phyloP scores from a whole-genome alignment of 1,139 yeast genomes.

The Blastobotrys apis region DNA sequence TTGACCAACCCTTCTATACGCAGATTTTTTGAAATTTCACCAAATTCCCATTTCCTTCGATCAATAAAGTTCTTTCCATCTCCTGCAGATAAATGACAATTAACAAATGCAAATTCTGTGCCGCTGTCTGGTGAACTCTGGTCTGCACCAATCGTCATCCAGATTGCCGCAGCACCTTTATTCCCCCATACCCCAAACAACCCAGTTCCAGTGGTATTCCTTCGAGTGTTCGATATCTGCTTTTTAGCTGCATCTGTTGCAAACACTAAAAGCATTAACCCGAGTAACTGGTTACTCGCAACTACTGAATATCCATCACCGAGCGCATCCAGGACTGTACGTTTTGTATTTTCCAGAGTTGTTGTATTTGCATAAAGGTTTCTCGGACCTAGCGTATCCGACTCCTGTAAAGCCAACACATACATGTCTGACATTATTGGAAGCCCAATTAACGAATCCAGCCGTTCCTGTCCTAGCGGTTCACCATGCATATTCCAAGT shows the following conservation, averaged over 20 bases:
- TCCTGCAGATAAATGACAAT: constrained; percentile 69
- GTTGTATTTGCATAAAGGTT: constrained; percentile 43
- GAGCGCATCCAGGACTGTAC: constrained; percentile 31
- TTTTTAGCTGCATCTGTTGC: constrained; percentile 32
- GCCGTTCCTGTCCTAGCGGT: constrained; percentile 27
- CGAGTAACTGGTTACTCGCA: constrained; percentile 45
- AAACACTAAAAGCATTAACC: constrained; percentile 44
- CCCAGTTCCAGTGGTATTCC: constrained; percentile 50
- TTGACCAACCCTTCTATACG: constrained; percentile 24
- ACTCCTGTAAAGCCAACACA: constrained; percentile 48
- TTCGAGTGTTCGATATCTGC: constrained; percentile 39
- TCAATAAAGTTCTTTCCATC: constrained; percentile 48
- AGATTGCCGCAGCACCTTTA: constrained; percentile 50
- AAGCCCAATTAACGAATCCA: constrained; percentile 24
- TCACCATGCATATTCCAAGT: constrained; percentile 51
- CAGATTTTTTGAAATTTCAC: constrained; percentile 37
- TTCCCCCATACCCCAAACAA: constrained; percentile 55
- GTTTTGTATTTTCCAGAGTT: constrained; percentile 40
- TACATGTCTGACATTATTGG: constrained; percentile 37
- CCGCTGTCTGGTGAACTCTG: constrained; percentile 34
- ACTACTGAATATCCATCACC: constrained; percentile 29
- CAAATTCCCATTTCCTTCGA: constrained; percentile 43
- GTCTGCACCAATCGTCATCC: constrained; percentile 33
- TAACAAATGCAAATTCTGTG: constrained; percentile 49
- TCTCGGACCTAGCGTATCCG: constrained; percentile 45